Conservation (phyloP, 73 alveolate genomes). For the Paramecium primaurelia region DNA sequence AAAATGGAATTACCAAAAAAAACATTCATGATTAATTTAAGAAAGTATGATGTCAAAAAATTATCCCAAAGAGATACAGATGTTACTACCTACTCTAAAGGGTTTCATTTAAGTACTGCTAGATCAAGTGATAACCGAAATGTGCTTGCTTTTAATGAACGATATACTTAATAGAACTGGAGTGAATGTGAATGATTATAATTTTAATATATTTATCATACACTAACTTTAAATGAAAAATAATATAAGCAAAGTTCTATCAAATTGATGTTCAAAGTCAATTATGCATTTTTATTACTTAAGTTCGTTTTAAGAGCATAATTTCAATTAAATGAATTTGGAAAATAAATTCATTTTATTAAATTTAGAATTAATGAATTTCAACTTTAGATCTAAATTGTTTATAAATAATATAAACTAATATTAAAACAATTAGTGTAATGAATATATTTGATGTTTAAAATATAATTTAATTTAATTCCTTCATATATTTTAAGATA, state of each 20-base stretch:
- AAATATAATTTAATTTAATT: too few relatives aligned
- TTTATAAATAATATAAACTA: background rate
- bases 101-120: background rate
- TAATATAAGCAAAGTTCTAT: background rate
- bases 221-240: background rate
- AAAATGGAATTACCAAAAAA: background rate
- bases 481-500: too few relatives aligned
- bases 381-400: background rate
- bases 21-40: background rate
- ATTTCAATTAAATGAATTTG: background rate
- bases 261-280: background rate
- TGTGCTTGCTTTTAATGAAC: background rate
- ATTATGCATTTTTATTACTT: background rate
- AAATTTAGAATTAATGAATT: background rate
- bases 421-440: background rate
- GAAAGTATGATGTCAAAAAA: background rate
- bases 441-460: too few relatives aligned
- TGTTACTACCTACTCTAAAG: background rate
- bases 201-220: background rate
- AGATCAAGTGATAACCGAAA: background rate
- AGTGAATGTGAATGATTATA: background rate
- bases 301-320: background rate
- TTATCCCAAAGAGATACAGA: background rate
- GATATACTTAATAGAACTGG: background rate
- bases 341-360: background rate